phyloP scores from a whole-genome alignment of 148 eudicot species.

The Beta vulgaris region DNA sequence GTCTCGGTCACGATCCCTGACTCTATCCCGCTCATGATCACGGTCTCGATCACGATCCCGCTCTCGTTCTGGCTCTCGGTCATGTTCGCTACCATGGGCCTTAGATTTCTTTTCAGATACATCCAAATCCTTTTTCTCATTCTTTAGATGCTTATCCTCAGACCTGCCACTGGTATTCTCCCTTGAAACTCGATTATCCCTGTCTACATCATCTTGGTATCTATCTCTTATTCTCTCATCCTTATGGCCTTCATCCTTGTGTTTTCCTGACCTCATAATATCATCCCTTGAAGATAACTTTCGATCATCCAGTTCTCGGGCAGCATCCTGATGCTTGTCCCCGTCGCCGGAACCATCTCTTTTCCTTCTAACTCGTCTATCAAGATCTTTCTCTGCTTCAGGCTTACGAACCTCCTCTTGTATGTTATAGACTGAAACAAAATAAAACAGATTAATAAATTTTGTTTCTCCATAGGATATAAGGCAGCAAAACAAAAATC shows the following conservation, averaged over 20 bases:
- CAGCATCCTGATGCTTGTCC: slow-evolving; percentile 57
- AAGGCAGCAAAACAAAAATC: not conserved
- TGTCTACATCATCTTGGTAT: slow-evolving; percentile 46
- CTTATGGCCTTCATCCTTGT: slow-evolving; percentile 57
- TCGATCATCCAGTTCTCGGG: slow-evolving; percentile 50
- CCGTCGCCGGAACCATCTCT: slow-evolving; percentile 61
- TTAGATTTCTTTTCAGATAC: slow-evolving; percentile 49
- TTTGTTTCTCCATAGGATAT: not conserved
- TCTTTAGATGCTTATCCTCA: slow-evolving; percentile 58
- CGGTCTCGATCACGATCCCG: slow-evolving; percentile 39
- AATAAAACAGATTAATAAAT: not conserved
- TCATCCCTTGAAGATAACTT: slow-evolving; percentile 58
- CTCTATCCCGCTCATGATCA: slow-evolving; percentile 31
- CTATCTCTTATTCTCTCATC: slow-evolving; percentile 51
- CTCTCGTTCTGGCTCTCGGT: slow-evolving; percentile 29
- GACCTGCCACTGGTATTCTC: slow-evolving; percentile 50
- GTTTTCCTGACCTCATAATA: slow-evolving; percentile 46
- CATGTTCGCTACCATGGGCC: slow-evolving; percentile 29
- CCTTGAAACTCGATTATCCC: slow-evolving; percentile 50
- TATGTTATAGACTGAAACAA: slow-evolving; percentile 21
- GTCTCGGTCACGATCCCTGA: slow-evolving; percentile 20
- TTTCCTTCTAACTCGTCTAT: slow-evolving; percentile 61
- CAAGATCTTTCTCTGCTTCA: slow-evolving; percentile 65
- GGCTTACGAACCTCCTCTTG: slow-evolving; percentile 49
- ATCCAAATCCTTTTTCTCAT: slow-evolving; percentile 53